phyloP scores from a whole-genome alignment of 345 rosid genomes.

The Lenwebbia sp. region DNA sequence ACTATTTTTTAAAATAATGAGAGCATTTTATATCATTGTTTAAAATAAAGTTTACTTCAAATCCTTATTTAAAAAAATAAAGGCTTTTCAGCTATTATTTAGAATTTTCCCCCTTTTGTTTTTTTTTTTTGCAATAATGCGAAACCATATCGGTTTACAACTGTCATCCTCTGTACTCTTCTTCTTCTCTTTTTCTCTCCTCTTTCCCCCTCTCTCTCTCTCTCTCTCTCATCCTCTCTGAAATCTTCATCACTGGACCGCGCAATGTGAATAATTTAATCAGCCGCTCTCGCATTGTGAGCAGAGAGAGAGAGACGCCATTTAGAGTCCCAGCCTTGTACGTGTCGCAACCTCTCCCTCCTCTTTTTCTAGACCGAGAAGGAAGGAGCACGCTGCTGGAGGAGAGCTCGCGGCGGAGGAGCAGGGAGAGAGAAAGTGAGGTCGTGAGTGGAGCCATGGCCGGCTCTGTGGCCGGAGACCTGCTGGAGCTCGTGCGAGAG shows the following conservation, averaged over 20 bases:
- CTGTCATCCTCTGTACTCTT: not conserved
- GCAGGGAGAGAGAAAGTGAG: not conserved
- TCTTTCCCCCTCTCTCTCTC: not conserved
- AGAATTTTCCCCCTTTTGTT: no score
- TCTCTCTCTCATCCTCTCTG: not conserved
- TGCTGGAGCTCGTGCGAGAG: constrained; percentile 9
- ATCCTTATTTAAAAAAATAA: no score
- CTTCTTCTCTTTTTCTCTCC: not conserved
- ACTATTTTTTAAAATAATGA: no score
- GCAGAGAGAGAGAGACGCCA: not conserved
- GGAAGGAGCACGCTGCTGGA: not conserved
- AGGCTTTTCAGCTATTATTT: no score
- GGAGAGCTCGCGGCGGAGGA: not conserved
- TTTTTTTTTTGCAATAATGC: not conserved
- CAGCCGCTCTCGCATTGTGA: not conserved
- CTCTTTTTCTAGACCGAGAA: not conserved
- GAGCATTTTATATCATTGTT: no score
- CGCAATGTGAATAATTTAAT: not conserved
- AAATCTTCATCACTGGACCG: not conserved
- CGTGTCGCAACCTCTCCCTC: not conserved
- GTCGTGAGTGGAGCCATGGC: constrained; percentile 2
- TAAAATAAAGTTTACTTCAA: no score
- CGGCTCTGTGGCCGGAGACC: constrained; percentile 8
- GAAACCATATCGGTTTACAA: not conserved
- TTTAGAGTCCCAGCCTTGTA: not conserved